These are phyloP conservation scores for Boletus mariae DNA, from an alignment of 1,284 basidiomycete species.

Conservation along the genomic window DNA sequence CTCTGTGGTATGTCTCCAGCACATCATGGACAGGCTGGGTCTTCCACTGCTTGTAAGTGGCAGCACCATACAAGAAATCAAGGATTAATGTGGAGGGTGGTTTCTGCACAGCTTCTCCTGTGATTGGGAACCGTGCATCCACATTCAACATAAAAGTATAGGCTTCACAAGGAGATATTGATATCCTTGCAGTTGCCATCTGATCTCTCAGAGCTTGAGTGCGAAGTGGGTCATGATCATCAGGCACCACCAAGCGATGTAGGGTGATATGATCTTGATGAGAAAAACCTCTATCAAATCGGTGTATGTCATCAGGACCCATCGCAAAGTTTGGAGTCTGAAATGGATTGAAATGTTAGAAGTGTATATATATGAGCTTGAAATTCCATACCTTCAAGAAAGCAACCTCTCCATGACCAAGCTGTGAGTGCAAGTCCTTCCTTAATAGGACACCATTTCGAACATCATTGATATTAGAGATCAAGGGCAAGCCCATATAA, in stretches of 20 bases:
- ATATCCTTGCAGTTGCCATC: too few relatives aligned
- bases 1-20: too few relatives aligned
- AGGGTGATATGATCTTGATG: too few relatives aligned
- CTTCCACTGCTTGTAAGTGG: background rate
- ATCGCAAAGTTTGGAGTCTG: background rate
- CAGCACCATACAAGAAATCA: background rate
- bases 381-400: background rate
- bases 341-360: background rate
- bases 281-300: too few relatives aligned
- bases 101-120: too few relatives aligned
- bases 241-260: too few relatives aligned
- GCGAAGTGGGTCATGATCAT: too few relatives aligned
- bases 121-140: background rate
- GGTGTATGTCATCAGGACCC: background rate
- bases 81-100: background rate
- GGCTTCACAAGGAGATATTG: too few relatives aligned
- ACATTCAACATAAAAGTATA: background rate
- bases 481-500: too few relatives aligned
- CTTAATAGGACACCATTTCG: background rate
- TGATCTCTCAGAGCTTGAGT: too few relatives aligned
- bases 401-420: background rate
- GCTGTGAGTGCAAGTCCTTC: background rate
- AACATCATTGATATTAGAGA: background rate
- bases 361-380: background rate
- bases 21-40: background rate